Percentiles rank a stretch among this genome's conserved stretches.
phyloP scores from a whole-genome alignment of 1,284 basidiomycete genomes.

The Acaromyces ingoldii region DNA sequence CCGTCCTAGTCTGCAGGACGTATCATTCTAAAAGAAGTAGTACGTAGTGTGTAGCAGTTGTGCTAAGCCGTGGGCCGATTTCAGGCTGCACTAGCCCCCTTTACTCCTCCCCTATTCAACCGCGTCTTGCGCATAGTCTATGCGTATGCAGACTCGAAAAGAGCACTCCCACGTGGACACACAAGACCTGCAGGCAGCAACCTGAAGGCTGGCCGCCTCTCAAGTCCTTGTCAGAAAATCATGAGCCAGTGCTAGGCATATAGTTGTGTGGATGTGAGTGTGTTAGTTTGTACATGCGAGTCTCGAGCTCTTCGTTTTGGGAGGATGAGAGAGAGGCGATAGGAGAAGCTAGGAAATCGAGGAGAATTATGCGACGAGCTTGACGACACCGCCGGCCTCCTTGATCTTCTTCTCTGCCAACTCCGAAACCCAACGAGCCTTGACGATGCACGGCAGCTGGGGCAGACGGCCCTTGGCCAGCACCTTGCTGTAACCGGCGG shows the following conservation, averaged over 20 bases:
- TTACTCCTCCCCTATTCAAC: too few species aligned
- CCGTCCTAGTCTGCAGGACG: too few species aligned
- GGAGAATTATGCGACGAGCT: neutral
- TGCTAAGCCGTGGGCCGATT: too few species aligned
- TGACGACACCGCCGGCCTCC: constrained; percentile 50
- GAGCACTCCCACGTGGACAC: too few species aligned
- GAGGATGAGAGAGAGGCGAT: neutral
- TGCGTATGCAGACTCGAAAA: too few species aligned
- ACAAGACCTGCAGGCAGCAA: too few species aligned
- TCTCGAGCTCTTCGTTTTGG: neutral
- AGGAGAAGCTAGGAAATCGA: neutral
- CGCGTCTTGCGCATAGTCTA: too few species aligned
- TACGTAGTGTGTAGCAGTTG: too few species aligned
- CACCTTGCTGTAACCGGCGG: constrained; percentile 51
- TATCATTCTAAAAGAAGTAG: too few species aligned
- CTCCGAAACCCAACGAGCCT: constrained; percentile 50
- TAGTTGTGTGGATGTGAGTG: neutral
- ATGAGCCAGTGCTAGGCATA: neutral
- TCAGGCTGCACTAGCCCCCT: too few species aligned
- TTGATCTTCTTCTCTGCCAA: constrained; percentile 52
- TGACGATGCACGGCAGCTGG: constrained; percentile 48
- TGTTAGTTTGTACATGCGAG: neutral
- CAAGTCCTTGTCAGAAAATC: neutral
- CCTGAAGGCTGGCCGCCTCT: too few species aligned
- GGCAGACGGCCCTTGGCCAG: constrained; percentile 51